Evolutionary conservation across 257 asterid genomes (phyloP), one percentile per base, ranked within the genome.

Genomic region (Salvia miltiorrhiza): DNA sequence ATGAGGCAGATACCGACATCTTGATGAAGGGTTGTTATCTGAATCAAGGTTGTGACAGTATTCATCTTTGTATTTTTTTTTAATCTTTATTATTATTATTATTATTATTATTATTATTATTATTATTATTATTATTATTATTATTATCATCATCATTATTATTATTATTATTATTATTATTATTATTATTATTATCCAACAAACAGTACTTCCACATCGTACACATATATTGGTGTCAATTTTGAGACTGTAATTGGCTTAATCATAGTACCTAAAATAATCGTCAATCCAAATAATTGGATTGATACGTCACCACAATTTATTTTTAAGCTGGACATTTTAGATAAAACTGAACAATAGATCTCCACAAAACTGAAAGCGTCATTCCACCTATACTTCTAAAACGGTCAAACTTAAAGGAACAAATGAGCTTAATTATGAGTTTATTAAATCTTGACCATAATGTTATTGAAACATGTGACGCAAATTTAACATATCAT

Each of bases 161-260:
- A n/a, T 0, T 4, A 48, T 16, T 41, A 4, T 26, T 16, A 1
- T 2, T 2, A n/a, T n/a, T 4, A 17, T 23, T 6, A 45, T 33
- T 8, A 23, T 52, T 4, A 13, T 13, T 35, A 35, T 7, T 20
- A 66, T 41, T 17, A 37, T 49, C 44, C 11, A 43, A 26, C 30
- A 5, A 24, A 9, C 43, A 17, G 1, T 13, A 45, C 49, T 10
- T 71, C 44, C 47, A 61, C 23, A 72, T 28, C 40, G 39, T 9
- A 53, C 20, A 41, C 40, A 60, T 53, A 3, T 33, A 39, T 58
- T n/a, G 64, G 40, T 71, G 56, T 24, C 54, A 62, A 39, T 63
- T 17, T 39, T 40, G 17, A 16, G 47, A 63, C 3, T 13, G 48
- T 19, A 16, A 56, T 72, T 72, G 58, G 24, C 9, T 24, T 20